These are phyloP conservation scores for Tuctoria greenei DNA, from an alignment of 176 grass and related monocot species.

Conservation along the genomic window DNA sequence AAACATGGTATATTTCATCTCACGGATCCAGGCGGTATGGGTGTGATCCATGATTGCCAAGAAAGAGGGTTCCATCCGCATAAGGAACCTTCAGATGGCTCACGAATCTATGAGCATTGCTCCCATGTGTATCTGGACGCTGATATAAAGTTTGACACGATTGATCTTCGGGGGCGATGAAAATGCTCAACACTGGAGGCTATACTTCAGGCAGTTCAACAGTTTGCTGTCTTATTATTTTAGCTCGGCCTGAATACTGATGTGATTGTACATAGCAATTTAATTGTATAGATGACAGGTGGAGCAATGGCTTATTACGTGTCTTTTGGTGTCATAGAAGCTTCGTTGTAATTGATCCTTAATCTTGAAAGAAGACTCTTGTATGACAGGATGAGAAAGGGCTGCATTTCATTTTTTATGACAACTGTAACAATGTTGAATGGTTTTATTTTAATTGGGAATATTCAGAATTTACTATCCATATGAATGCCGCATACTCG, in stretches of 20 bases:
- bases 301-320: background rate
- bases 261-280: conserved; percentile 47
- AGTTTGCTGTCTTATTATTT: conserved; percentile 31
- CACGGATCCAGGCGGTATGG: conserved; percentile 87
- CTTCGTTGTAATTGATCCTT: conserved; percentile 7
- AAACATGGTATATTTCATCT: conserved; percentile 99
- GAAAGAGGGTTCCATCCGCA: conserved; percentile 98
- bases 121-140: conserved; percentile 95
- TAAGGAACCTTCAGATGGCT: conserved; percentile 75
- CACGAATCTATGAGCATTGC: conserved; percentile 81
- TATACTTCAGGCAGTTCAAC: conserved; percentile 23
- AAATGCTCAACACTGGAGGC: conserved; percentile 1
- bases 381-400: background rate
- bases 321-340: background rate
- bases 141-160: conserved; percentile 72
- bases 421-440: background rate
- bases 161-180: conserved; percentile 78
- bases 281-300: conserved; percentile 42
- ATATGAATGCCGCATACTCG: too few species aligned
- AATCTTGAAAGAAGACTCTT: background rate
- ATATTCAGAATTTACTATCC: too few species aligned
- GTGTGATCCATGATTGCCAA: conserved; percentile 85
- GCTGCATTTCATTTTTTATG: conserved; percentile 20
- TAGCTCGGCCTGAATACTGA: conserved; percentile 29
- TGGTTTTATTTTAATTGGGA: too few species aligned